Percentiles rank a stretch among this genome's conserved stretches.
These are phyloP conservation scores for Alternaria brassicae DNA, from an alignment of 2,329 filamentous ascomycete genomes.

Conservation along the genomic window DNA sequence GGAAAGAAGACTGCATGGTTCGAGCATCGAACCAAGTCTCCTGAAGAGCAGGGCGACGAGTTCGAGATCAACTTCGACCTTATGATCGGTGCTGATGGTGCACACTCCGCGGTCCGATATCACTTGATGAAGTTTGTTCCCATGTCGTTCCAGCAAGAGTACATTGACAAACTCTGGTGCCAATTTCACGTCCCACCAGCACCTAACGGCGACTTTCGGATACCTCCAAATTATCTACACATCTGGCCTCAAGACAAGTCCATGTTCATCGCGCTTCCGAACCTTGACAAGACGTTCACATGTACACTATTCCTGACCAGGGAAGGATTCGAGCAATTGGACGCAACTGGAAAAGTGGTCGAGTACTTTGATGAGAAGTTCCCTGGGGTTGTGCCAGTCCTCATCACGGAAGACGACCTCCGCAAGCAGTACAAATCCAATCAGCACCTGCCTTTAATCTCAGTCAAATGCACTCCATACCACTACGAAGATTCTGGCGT, in stretches of 20 bases:
- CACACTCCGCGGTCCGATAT: conserved; percentile 88
- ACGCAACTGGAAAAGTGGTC: conserved; percentile 67
- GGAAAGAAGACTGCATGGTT: conserved; percentile 83
- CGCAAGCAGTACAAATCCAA: conserved; percentile 78
- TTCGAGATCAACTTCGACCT: conserved; percentile 89
- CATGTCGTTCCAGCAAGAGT: conserved; percentile 91
- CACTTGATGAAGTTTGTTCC: conserved; percentile 95
- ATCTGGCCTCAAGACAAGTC: conserved; percentile 95
- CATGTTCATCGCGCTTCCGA: conserved; percentile 98
- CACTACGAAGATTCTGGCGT: conserved; percentile 79
- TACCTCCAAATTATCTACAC: conserved; percentile 92
- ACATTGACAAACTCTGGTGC: conserved; percentile 97
- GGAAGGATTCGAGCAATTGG: conserved; percentile 71
- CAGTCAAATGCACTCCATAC: conserved; percentile 89
- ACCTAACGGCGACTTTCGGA: conserved; percentile 67
- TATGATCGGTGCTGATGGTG: conserved; percentile 92
- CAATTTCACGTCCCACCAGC: conserved; percentile 81
- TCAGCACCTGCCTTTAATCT: conserved; percentile 91
- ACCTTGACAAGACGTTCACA: conserved; percentile 88
- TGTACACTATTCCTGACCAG: conserved; percentile 91
- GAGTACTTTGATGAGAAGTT: conserved; percentile 84
- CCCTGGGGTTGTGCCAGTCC: conserved; percentile 75
- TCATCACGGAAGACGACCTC: conserved; percentile 73
- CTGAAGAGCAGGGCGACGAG: conserved; percentile 58
- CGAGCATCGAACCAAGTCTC: conserved; percentile 59